These are phyloP conservation scores for Sugiyamaella lignohabitans DNA, from an alignment of 805 yeast species.

Conservation along the genomic window DNA sequence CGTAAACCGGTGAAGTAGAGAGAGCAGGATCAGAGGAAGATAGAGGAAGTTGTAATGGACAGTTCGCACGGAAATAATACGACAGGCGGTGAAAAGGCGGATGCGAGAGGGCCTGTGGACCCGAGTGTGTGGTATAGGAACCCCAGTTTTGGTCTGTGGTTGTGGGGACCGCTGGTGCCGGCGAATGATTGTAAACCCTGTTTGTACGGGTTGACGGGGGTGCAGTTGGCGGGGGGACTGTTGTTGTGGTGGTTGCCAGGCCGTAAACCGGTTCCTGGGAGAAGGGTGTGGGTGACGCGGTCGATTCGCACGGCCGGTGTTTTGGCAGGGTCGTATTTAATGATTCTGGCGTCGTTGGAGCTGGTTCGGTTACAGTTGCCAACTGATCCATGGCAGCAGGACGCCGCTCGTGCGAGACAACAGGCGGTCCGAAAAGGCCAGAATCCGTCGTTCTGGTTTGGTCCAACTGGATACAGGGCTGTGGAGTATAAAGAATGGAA, in stretches of 20 bases:
- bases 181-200: conserved; percentile 60
- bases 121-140: conserved; percentile 19
- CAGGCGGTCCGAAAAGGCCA: conserved; percentile 45
- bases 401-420: conserved; percentile 49
- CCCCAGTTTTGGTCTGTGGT: conserved; percentile 53
- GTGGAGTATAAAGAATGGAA: conserved; percentile 34
- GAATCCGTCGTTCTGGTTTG: conserved; percentile 56
- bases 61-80: too few species aligned
- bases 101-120: background rate
- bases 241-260: conserved; percentile 20
- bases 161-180: conserved; percentile 71
- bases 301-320: conserved; percentile 32
- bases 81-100: too few species aligned
- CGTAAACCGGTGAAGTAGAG: too few species aligned
- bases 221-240: conserved; percentile 38
- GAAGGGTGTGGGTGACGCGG: conserved; percentile 24
- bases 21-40: too few species aligned
- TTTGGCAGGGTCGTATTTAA: conserved; percentile 40
- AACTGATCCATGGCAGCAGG: conserved; percentile 67
- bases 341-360: conserved; percentile 55
- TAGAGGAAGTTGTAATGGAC: too few species aligned
- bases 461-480: conserved; percentile 53
- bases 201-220: conserved; percentile 43
- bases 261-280: conserved; percentile 5
- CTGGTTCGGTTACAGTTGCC: conserved; percentile 40